Evolutionary conservation across 805 yeast species (phyloP).

Genomic region (Tetrapisispora arboricola): DNA sequence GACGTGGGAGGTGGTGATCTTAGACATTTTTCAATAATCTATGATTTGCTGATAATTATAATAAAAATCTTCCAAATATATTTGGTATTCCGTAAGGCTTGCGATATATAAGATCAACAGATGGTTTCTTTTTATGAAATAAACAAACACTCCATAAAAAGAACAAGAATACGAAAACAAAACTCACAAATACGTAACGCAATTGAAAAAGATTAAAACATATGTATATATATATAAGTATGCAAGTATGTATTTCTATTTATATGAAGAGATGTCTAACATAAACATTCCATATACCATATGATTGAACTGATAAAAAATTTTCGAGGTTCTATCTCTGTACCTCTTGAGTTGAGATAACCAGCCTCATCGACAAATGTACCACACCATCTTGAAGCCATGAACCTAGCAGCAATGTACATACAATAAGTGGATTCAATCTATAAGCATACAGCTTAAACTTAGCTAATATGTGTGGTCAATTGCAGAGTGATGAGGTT

Average conservation of each 20-base stretch:
- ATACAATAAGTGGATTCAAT: too few species aligned
- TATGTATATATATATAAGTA: not conserved
- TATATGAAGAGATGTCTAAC: too few species aligned
- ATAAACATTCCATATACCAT: too few species aligned
- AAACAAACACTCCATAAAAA: not conserved
- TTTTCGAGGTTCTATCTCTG: too few species aligned
- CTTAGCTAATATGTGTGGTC: too few species aligned
- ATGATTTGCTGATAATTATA: conserved; percentile 12
- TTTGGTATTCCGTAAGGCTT: conserved; percentile 45
- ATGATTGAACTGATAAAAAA: too few species aligned
- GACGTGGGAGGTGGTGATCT: conserved; percentile 84
- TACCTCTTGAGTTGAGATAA: too few species aligned
- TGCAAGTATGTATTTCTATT: not conserved
- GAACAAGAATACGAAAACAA: not conserved
- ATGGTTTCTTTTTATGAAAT: conserved; percentile 1
- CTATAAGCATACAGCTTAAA: too few species aligned
- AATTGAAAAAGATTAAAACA: not conserved
- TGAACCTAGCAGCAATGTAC: too few species aligned
- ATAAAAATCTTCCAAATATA: conserved; percentile 64
- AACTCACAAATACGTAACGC: not conserved
- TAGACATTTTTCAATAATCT: conserved; percentile 71
- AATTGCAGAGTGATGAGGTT: too few species aligned
- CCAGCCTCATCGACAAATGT: too few species aligned
- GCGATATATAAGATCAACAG: conserved; percentile 29
- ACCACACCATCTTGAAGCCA: too few species aligned